Evolutionary conservation across 2,329 filamentous ascomycete genomes (phyloP).

Genomic region (Penicillium verrucosum): DNA sequence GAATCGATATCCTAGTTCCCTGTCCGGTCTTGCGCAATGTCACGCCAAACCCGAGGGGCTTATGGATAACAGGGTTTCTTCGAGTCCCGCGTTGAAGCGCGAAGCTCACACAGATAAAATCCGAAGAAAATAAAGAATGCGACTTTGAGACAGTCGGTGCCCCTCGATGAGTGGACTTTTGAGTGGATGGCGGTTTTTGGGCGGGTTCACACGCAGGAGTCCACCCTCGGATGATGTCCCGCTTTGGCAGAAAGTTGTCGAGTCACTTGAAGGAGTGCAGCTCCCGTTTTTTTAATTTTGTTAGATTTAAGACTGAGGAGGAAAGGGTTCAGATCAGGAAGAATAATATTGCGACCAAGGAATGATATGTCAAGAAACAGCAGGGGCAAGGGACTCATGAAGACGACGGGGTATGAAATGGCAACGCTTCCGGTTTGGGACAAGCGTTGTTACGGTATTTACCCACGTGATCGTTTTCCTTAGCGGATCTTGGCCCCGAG

Average conservation of each 20-base stretch:
- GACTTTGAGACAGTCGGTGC: constrained; percentile 38
- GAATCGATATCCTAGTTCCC: constrained; percentile 31
- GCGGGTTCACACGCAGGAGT: constrained; percentile 29
- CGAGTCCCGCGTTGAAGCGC: constrained; percentile 51
- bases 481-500: not conserved
- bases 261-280: constrained; percentile 25
- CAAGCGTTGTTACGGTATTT: constrained; percentile 23
- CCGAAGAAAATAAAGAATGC: constrained; percentile 51
- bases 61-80: constrained; percentile 41
- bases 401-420: constrained; percentile 18
- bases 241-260: constrained; percentile 34
- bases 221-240: constrained; percentile 38
- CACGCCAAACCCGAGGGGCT: constrained; percentile 48
- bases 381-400: constrained; percentile 6
- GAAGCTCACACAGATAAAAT: constrained; percentile 42
- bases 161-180: constrained; percentile 50
- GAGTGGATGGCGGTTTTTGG: constrained; percentile 32
- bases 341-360: not conserved
- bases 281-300: not conserved
- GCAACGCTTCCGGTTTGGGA: constrained; percentile 20
- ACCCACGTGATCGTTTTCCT: constrained; percentile 16
- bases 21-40: constrained; percentile 42
- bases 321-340: not conserved
- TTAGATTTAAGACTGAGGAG: constrained; percentile 3
- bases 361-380: constrained; percentile 6